Evolutionary conservation across 2,329 filamentous ascomycete genomes (phyloP), one percentile per base, ranked within the genome.

Genomic region (Alternaria sp.): DNA sequence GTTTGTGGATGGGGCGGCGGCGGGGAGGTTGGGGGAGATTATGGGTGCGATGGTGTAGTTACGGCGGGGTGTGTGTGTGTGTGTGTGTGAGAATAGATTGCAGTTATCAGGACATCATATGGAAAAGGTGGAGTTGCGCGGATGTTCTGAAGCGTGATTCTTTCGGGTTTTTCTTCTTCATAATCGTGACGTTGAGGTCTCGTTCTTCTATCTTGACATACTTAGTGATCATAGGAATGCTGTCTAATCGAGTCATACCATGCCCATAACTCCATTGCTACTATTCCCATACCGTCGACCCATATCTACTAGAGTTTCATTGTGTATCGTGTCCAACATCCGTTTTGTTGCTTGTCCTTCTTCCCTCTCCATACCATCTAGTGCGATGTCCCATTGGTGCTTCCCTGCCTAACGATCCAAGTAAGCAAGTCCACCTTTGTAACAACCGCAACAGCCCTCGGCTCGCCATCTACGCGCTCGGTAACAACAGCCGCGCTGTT

Each of bases 401-500:
- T 46, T 21, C 66, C 65, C 62, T 68, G 62, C n/a, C 66, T 68
- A 1, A 98, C 88, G 86, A 99, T 88, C 89, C 92, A 99, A 40
- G 89, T 93, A 71, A 99, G 80, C 70, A 99, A 79, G 80, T 99
- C 95, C 5, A 99, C 95, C 85, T 99, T 99, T 31, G 95, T 98
- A 7, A 96, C 93, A 8, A 99, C 88, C 7, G 92, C 95, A 49
- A 95, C 83, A 1, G 96, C 93, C 82, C 92, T 96, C 67, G 88
- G 75, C 44, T 85, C 85, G 11, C 81, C 76, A 39, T 80, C 80
- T 11, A 82, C 81, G 67, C 86, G 84, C 77, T 98, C 93, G 0
- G 94, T 99, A 3, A 99, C 92, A 48, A 99, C 88, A 0, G 95
- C 95, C 0, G 95, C 94, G 68, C 91, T 95, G 80, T 99, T 98